phyloP scores from a whole-genome alignment of 2,329 filamentous ascomycete genomes.

The Geosmithia morbida region DNA sequence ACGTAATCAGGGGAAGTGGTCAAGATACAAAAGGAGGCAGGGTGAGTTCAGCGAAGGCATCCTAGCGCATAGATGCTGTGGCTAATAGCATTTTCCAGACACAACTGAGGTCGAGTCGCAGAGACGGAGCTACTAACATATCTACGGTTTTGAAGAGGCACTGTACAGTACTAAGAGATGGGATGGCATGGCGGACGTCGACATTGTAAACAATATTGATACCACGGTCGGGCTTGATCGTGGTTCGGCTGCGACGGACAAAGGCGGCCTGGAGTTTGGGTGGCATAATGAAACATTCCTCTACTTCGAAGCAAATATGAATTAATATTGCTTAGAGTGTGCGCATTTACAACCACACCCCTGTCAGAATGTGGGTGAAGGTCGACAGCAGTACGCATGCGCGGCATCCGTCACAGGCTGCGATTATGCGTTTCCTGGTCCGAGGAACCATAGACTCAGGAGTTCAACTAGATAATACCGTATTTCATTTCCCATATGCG shows the following conservation, averaged over 20 bases:
- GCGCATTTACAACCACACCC: neutral
- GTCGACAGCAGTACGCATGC: too few species aligned
- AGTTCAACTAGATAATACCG: too few species aligned
- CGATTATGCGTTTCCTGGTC: too few species aligned
- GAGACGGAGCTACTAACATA: neutral
- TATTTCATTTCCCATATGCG: too few species aligned
- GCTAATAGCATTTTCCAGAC: slow-evolving; percentile 1
- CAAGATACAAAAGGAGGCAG: slow-evolving; percentile 59
- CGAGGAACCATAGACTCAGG: too few species aligned
- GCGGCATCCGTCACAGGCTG: too few species aligned
- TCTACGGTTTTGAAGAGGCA: neutral
- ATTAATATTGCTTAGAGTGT: neutral
- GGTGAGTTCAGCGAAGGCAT: slow-evolving; percentile 33
- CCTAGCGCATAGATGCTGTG: neutral
- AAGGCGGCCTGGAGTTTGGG: neutral
- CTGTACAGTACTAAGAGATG: slow-evolving; percentile 1
- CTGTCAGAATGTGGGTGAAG: too few species aligned
- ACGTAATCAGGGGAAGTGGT: slow-evolving; percentile 45
- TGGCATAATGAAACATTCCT: neutral
- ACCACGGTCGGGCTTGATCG: neutral
- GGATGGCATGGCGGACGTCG: neutral
- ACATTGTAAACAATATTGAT: slow-evolving; percentile 2
- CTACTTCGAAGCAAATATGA: neutral
- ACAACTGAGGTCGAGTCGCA: neutral
- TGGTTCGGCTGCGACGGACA: neutral